Evolutionary conservation across 768 basidiomycete species (phyloP).

Genomic region (Suillus weaverae): DNA sequence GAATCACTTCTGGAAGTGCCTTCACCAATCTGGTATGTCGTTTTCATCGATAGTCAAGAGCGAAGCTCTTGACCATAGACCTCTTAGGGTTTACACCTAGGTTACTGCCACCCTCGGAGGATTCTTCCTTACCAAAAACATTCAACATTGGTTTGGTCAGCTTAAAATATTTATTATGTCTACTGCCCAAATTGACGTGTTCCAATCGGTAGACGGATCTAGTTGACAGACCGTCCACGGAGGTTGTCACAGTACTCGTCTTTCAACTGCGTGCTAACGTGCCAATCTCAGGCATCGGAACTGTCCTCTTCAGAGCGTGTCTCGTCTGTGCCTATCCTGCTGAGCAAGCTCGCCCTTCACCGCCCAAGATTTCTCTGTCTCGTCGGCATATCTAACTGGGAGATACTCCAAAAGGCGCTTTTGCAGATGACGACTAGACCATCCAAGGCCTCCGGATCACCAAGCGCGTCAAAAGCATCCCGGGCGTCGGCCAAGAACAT

Average conservation of each 20-base stretch:
- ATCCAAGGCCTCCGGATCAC: conserved; percentile 8
- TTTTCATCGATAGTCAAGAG: not conserved
- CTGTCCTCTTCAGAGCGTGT: conserved; percentile 53
- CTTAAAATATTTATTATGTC: conserved; percentile 1
- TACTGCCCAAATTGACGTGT: not conserved
- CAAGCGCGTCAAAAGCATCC: conserved; percentile 11
- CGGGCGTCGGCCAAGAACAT: conserved; percentile 11
- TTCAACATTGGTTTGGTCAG: conserved; percentile 70
- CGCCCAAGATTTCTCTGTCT: conserved; percentile 74
- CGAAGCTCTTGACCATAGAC: not conserved
- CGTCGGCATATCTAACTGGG: conserved; percentile 73
- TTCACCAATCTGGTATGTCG: conserved; percentile 59
- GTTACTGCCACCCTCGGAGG: conserved; percentile 56
- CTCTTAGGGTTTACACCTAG: conserved; percentile 55
- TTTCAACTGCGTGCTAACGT: conserved; percentile 2
- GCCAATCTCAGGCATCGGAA: conserved; percentile 47
- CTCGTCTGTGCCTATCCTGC: conserved; percentile 53
- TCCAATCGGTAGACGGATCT: conserved; percentile 62
- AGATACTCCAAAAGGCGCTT: conserved; percentile 35
- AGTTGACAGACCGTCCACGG: conserved; percentile 64
- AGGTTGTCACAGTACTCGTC: conserved; percentile 37
- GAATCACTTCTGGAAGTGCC: conserved; percentile 81
- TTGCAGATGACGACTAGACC: conserved; percentile 27
- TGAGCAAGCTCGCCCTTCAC: conserved; percentile 56
- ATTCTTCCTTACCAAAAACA: conserved; percentile 53